Evolutionary conservation across 2,329 filamentous ascomycete species (phyloP).

Genomic region (Raffaelea albimanens): DNA sequence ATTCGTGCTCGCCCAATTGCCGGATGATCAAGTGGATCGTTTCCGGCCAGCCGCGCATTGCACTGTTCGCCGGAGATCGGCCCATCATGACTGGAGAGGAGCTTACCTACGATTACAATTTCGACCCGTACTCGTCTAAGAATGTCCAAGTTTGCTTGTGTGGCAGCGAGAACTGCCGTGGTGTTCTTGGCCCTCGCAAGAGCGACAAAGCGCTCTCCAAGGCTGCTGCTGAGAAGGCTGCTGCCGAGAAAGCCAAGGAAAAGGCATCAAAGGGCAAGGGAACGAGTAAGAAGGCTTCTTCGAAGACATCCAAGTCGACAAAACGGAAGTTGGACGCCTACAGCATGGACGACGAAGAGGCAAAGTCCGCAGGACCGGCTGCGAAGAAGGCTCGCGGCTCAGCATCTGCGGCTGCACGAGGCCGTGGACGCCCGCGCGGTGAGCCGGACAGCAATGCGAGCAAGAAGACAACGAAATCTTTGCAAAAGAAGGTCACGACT

Average conservation of each 20-base stretch:
- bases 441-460: neutral
- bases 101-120: constrained; percentile 85
- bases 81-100: constrained; percentile 94
- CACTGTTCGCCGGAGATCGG: constrained; percentile 81
- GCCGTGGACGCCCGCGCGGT: constrained; percentile 1
- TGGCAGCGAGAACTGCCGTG: constrained; percentile 53
- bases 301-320: neutral
- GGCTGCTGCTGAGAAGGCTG: constrained; percentile 1
- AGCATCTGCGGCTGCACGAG: neutral
- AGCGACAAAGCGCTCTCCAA: constrained; percentile 25
- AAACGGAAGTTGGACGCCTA: constrained; percentile 10
- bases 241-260: constrained; percentile 5
- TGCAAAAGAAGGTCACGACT: constrained; percentile 4
- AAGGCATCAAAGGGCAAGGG: constrained; percentile 1
- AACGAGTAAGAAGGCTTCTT: neutral
- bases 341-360: constrained; percentile 5
- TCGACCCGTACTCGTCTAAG: constrained; percentile 59
- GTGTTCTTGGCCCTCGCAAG: constrained; percentile 53
- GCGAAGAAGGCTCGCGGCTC: constrained; percentile 6
- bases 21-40: constrained; percentile 98
- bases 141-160: constrained; percentile 60
- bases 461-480: neutral
- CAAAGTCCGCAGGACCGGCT: neutral
- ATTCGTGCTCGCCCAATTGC: constrained; percentile 94
- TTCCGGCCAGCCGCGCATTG: constrained; percentile 87